Evolutionary conservation across 2,329 filamentous ascomycete species (phyloP).

Genomic region (Chaetomiaceae sp.): DNA sequence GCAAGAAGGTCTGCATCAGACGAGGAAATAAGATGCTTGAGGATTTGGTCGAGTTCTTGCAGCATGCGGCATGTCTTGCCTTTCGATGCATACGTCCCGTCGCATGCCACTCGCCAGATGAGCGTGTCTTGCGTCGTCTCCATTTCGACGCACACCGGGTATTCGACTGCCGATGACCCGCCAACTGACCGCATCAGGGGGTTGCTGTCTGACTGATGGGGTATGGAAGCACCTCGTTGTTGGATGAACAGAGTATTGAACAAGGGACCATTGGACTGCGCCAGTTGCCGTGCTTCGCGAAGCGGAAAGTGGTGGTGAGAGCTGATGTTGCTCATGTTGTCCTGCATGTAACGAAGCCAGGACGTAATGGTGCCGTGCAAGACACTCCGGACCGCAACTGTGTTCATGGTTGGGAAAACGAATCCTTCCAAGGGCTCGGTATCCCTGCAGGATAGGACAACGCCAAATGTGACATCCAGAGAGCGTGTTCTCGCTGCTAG

Average conservation of each 20-base stretch:
- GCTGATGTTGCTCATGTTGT: slow-evolving; percentile 60
- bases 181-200: slow-evolving; percentile 58
- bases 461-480: slow-evolving; percentile 76
- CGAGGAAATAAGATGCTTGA: slow-evolving; percentile 50
- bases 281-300: slow-evolving; percentile 58
- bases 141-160: slow-evolving; percentile 77
- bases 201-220: neutral
- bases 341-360: slow-evolving; percentile 70
- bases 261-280: slow-evolving; percentile 31
- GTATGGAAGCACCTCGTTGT: slow-evolving; percentile 35
- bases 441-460: slow-evolving; percentile 81
- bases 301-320: slow-evolving; percentile 74
- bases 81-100: slow-evolving; percentile 48
- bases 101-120: slow-evolving; percentile 68
- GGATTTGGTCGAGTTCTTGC: slow-evolving; percentile 51
- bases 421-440: slow-evolving; percentile 61
- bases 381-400: slow-evolving; percentile 67
- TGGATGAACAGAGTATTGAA: slow-evolving; percentile 56
- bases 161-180: slow-evolving; percentile 67
- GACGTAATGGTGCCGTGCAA: slow-evolving; percentile 62
- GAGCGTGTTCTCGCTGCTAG: slow-evolving; percentile 58
- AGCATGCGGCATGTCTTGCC: slow-evolving; percentile 49
- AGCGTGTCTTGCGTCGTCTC: slow-evolving; percentile 55
- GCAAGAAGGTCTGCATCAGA: slow-evolving; percentile 48
- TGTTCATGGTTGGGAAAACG: slow-evolving; percentile 91